Evolutionary conservation across 2,329 filamentous ascomycete species (phyloP).

Genomic region (Penicillium sp.): DNA sequence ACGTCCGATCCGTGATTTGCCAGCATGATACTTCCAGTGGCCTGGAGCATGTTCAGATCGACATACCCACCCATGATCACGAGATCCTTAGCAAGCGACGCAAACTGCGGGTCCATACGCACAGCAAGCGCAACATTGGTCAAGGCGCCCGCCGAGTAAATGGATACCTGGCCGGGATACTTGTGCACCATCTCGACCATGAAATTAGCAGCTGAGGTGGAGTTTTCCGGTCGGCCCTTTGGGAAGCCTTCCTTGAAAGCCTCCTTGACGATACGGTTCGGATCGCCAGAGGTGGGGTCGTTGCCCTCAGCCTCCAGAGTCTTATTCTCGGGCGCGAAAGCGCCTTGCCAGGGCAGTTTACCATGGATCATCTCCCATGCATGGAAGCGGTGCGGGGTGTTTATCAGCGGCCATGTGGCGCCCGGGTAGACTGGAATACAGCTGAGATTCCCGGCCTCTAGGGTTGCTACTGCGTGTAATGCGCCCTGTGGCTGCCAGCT

Average conservation of each 20-base stretch:
- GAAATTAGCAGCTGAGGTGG: slow-evolving; percentile 43
- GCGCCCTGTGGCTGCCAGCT: slow-evolving; percentile 43
- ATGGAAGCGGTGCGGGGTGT: slow-evolving; percentile 37
- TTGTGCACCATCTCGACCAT: slow-evolving; percentile 50
- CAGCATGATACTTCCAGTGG: slow-evolving; percentile 18
- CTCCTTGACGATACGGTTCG: slow-evolving; percentile 37
- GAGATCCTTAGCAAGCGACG: slow-evolving; percentile 45
- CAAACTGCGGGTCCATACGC: slow-evolving; percentile 48
- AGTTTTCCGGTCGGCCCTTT: slow-evolving; percentile 40
- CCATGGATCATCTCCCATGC: slow-evolving; percentile 6
- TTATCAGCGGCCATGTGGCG: slow-evolving; percentile 47
- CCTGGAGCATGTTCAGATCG: slow-evolving; percentile 41
- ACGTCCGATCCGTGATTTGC: neutral
- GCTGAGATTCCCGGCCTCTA: slow-evolving; percentile 32
- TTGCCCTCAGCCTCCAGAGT: slow-evolving; percentile 42
- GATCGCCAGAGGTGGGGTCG: slow-evolving; percentile 46
- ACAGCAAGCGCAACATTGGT: slow-evolving; percentile 52
- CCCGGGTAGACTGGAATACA: slow-evolving; percentile 48
- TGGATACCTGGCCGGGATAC: slow-evolving; percentile 50
- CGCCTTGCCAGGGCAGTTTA: slow-evolving; percentile 42
- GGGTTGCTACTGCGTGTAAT: too few relatives aligned
- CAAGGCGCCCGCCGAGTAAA: slow-evolving; percentile 47
- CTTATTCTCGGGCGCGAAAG: slow-evolving; percentile 44
- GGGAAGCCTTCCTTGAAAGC: slow-evolving; percentile 50
- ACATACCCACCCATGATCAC: slow-evolving; percentile 52